Percentiles rank a stretch among this genome's conserved stretches.
phyloP scores from a whole-genome alignment of 768 basidiomycete genomes.

The Phylloporus arenicola region DNA sequence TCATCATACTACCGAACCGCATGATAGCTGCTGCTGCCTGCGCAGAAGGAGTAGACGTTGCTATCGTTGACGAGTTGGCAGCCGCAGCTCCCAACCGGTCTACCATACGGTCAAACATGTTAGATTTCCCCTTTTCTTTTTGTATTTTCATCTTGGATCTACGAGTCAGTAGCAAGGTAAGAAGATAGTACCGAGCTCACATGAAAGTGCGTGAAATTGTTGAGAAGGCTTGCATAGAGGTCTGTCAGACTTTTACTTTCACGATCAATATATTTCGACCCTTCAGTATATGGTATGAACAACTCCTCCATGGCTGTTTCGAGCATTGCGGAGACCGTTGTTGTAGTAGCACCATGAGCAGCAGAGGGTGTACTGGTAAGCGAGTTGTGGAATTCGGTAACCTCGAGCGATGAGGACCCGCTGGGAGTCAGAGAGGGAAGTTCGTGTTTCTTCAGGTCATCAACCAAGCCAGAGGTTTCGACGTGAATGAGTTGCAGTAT shows the following conservation, averaged over 20 bases:
- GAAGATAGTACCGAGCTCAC: slow-evolving; percentile 37
- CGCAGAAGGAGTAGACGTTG: slow-evolving; percentile 63
- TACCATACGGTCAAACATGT: slow-evolving; percentile 87
- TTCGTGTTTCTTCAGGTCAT: slow-evolving; percentile 90
- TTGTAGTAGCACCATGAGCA: slow-evolving; percentile 37
- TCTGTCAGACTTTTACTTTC: slow-evolving; percentile 81
- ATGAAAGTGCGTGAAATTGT: slow-evolving; percentile 82
- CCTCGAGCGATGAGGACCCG: slow-evolving; percentile 57
- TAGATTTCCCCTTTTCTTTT: slow-evolving; percentile 56
- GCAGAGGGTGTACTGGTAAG: slow-evolving; percentile 40
- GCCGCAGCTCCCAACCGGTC: slow-evolving; percentile 77
- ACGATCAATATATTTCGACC: slow-evolving; percentile 83
- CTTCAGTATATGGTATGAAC: slow-evolving; percentile 91
- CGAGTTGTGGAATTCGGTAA: slow-evolving; percentile 54
- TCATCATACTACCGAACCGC: slow-evolving; percentile 79
- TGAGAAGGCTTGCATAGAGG: slow-evolving; percentile 68
- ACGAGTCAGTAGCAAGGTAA: slow-evolving; percentile 4
- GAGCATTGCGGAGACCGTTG: slow-evolving; percentile 74
- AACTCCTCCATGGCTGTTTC: slow-evolving; percentile 95
- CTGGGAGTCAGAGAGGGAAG: slow-evolving; percentile 57
- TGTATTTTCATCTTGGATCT: slow-evolving; percentile 48
- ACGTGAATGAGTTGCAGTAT: slow-evolving; percentile 83
- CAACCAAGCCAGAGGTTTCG: slow-evolving; percentile 72
- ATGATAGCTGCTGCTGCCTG: slow-evolving; percentile 86
- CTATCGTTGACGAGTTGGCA: slow-evolving; percentile 53